Conservation (phyloP, 371 early-diverging fungal species). For the Coemansia sp. region DNA sequence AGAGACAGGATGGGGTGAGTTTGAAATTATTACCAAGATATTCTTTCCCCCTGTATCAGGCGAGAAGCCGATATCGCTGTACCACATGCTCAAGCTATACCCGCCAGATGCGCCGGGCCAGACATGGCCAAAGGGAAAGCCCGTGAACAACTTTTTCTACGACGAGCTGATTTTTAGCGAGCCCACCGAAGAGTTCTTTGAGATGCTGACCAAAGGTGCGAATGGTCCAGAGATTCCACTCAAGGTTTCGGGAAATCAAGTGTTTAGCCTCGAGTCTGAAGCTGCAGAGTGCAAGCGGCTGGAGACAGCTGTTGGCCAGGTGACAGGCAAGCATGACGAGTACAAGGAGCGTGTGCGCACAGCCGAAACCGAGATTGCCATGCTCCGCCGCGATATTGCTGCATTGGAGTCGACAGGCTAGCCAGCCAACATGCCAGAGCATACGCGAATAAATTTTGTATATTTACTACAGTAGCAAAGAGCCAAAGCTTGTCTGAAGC, state of each 20-base stretch:
- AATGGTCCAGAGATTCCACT: constrained; percentile 55
- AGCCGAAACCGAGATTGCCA: constrained; percentile 55
- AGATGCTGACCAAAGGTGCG: constrained; percentile 60
- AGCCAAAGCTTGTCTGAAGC: too few species aligned
- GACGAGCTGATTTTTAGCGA: constrained; percentile 76
- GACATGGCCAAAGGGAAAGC: constrained; percentile 72
- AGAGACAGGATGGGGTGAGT: constrained; percentile 99
- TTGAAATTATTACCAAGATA: constrained; percentile 92
- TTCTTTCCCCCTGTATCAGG: constrained; percentile 71
- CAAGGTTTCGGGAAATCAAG: constrained; percentile 54
- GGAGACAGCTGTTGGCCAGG: constrained; percentile 61
- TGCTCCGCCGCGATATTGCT: constrained; percentile 49
- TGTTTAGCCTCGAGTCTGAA: constrained; percentile 63
- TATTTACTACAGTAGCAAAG: not conserved
- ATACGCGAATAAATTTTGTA: not conserved
- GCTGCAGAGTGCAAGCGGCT: constrained; percentile 66
- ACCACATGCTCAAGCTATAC: constrained; percentile 81
- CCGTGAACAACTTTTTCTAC: constrained; percentile 66
- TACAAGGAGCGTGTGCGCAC: constrained; percentile 57
- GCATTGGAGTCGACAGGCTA: constrained; percentile 36
- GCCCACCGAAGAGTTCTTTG: constrained; percentile 81
- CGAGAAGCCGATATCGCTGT: constrained; percentile 80
- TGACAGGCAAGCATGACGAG: constrained; percentile 61
- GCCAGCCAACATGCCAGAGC: not conserved
- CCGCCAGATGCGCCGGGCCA: constrained; percentile 55